phyloP scores from a whole-genome alignment of 371 early-diverging fungal species.

The Haplosporangium sp. region DNA sequence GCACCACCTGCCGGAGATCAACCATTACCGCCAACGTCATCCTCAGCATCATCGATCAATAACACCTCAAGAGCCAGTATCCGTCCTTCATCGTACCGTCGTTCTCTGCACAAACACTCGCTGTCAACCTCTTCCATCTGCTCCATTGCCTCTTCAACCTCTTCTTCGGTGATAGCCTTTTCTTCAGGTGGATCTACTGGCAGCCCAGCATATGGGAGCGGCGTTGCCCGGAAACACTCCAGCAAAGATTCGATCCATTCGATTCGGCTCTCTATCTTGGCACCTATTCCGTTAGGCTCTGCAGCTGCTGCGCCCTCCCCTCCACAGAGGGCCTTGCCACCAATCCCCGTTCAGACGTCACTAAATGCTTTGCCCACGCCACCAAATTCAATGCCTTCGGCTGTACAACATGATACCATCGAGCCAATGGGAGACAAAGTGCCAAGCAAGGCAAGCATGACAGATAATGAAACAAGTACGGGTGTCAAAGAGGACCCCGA shows the following conservation, averaged over 20 bases:
- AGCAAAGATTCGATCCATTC: constrained; percentile 21
- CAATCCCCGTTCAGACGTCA: constrained; percentile 12
- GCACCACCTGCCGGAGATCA: constrained; percentile 25
- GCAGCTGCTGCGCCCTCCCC: constrained; percentile 20
- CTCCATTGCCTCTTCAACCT: constrained; percentile 25
- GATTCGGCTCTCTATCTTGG: constrained; percentile 21
- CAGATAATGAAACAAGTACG: too few relatives aligned
- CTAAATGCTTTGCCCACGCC: not conserved
- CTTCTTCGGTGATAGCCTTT: constrained; percentile 2
- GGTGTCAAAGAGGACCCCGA: too few relatives aligned
- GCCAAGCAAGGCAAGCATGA: too few relatives aligned
- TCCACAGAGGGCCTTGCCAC: constrained; percentile 36
- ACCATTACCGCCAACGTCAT: constrained; percentile 14
- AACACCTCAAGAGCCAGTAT: constrained; percentile 6
- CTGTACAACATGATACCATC: not conserved
- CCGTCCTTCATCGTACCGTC: constrained; percentile 13
- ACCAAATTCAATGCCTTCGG: not conserved
- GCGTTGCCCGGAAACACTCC: constrained; percentile 12
- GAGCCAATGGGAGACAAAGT: too few relatives aligned
- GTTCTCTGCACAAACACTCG: constrained; percentile 34
- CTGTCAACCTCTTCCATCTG: constrained; percentile 28
- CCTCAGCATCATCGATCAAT: not conserved
- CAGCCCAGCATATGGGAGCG: constrained; percentile 11
- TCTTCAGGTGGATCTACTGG: constrained; percentile 4
- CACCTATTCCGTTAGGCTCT: constrained; percentile 23